Base-by-base conservation (phyloP, 345 rosid species). In the Draba incana region DNA sequence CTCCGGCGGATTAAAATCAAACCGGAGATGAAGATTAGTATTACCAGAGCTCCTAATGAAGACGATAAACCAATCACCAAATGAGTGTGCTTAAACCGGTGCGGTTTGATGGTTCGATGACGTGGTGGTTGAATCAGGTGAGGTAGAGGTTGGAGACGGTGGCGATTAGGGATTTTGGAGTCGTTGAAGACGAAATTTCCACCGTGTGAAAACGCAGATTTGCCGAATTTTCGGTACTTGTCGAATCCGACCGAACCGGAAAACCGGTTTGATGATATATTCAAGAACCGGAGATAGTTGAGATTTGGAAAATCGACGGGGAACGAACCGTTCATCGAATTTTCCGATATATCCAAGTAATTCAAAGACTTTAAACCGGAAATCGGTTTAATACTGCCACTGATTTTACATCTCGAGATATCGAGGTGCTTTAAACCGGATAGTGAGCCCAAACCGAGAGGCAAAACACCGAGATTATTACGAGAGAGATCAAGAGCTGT, bases 251-350 rank as follows among this genome's bases (percentile, higher is more conserved):
- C 79, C 8, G 56, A 65, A 52, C 92, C 96, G 57, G 84, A 78
- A 73, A 93, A 88, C 72, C 82, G 66, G 78, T 93, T 93, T 24
- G 77, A 9, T 2, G 98, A 93, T 71, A 93, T 35, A 71, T 93
- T 93, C 33, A 93, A 64, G 74, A 80, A 84, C 53, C 4, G 57
- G 66, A 88, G 84, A 66, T 70, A 69, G 63, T 69, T 45, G 4
- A 88, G 54, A 8, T 80, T 77, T 4, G 97, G 98, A 48, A 93
- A 90, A 78, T 93, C 97, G 3, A 71, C 71, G 42, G 98, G 98
- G 69, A 93, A 87, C 62, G 77, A 74, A 57, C 98, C 97, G 68
- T 59, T 82, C 77, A 93, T 45, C 15, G 72, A 70, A 62, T 93
- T 93, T 33, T 75, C 83, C 15, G 98, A 90, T 14, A 90, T 61